These are phyloP conservation scores for Penicillium herquei DNA, from an alignment of 495 filamentous ascomycete genomes.

Conservation along the genomic window DNA sequence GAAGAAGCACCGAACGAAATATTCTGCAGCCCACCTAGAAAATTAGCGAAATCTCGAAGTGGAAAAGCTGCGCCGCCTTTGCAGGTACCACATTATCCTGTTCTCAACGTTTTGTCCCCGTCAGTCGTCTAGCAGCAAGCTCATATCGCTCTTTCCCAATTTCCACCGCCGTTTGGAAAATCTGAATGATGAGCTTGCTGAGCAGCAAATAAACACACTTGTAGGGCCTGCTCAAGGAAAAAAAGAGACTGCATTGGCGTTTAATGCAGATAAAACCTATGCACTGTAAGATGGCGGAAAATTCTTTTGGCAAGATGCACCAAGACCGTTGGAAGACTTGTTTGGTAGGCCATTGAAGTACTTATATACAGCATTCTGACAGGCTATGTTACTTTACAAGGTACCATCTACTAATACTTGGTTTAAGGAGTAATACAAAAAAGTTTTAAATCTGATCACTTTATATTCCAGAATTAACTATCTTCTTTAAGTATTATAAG, in stretches of 20 bases:
- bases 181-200: constrained; percentile 38
- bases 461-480: too few relatives aligned
- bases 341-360: not conserved
- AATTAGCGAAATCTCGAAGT: constrained; percentile 56
- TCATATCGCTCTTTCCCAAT: constrained; percentile 29
- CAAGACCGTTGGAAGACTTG: not conserved
- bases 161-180: constrained; percentile 40
- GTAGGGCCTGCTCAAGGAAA: not conserved
- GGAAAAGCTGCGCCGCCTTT: constrained; percentile 45
- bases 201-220: constrained; percentile 25
- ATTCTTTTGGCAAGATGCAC: not conserved
- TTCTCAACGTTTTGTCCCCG: constrained; percentile 33
- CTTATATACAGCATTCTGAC: not conserved
- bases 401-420: too few relatives aligned
- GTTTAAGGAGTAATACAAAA: too few relatives aligned
- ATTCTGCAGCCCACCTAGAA: constrained; percentile 40
- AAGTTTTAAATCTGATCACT: too few relatives aligned
- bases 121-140: constrained; percentile 12
- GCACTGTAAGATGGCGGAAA: not conserved
- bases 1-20: constrained; percentile 26
- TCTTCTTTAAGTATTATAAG: too few relatives aligned
- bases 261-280: not conserved
- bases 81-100: constrained; percentile 45
- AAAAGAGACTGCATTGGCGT: not conserved
- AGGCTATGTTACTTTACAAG: not conserved